Evolutionary conservation across 2,329 filamentous ascomycete species (phyloP), one percentile per base, ranked within the genome.

Genomic region (Talaromyces albobiverticillius): DNA sequence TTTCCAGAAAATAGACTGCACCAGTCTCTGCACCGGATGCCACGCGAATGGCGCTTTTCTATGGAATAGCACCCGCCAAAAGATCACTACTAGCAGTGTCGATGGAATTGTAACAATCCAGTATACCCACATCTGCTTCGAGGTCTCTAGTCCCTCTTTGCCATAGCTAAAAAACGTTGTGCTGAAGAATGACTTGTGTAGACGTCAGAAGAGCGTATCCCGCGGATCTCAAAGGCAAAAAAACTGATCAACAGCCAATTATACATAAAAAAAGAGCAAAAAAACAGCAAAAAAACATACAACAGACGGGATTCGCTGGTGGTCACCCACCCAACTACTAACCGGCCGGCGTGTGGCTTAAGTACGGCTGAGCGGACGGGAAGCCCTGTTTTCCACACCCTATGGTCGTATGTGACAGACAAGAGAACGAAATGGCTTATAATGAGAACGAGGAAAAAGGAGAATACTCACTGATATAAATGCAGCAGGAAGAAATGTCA

Each of bases 81-180:
- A 14, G 5, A 55, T 20, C 20, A 51, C 36, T n/a, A 55, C 46
- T 9, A 55, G 26, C 23, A 55, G 43, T 2, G 53, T 55, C 4
- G 42, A 55, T 4, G 47, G 47, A 9, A 55, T 55, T 13, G 53
- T 55, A 4, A 55, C 22, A 3, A 43, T 48, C 53, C 53, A 55
- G 42, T 55, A 55, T 11, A 55, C 13, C 53, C 53, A 55, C 20
- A 55, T 46, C 40, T 55, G 47, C 9, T 48, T 43, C 25, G 53
- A 55, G 11, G 43, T 46, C 25, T 55, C 47, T 6, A 55, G 47
- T 4, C 49, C 40, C 13, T 55, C 53, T 11, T 55, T 34, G 25
- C 53, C 53, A 14, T 47, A 55, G 29, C 43, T 46, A 42, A 55
- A 55, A 23, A 55, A 55, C 5, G 53, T 55, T n/a, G 53, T 55